Evolutionary conservation across 176 grass and related monocot species (phyloP), one percentile per base, ranked within the genome.

Genomic region (Tillandsia fasciculata): DNA sequence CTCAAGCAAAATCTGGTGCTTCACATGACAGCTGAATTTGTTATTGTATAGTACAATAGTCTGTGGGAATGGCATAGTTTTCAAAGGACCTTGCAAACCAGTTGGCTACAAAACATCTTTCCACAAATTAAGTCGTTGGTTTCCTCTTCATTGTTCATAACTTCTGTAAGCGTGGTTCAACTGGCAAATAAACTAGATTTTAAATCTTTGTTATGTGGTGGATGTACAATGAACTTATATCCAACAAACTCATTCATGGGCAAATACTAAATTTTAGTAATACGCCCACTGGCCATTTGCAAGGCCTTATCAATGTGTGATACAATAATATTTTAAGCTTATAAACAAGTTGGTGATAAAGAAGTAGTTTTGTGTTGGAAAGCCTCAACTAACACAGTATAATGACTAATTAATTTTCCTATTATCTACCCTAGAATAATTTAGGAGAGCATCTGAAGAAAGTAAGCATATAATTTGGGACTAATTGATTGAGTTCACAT

Each of bases 201-300:
- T 61, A 20, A 61, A 23, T 7, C 15, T 15, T 20, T 8, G 20
- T 61, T 61, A 20, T 20, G 8, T n/a, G 0, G 15, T 61, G 56
- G 56, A 61, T n/a, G 56, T 18, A 61, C 56, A 61, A 61, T 61
- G 7, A 10, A 61, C 15, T 61, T 61, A 61, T 61, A n/a, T 61
- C n/a, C 56, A 23, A 61, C 56, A 10, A 7, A 61, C 22, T 7
- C 56, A 18, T 61, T 18, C 17, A 2, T 9, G 7, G 56, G 56
- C 56, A n/a, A 57, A 61, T 61, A 20, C 7, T 61, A 22, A 18
- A n/a, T 22, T 10, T 10, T n/a, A 61, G 22, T 9, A 23, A 23
- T n/a, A 22, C 2, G 22, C 10, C 56, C 22, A 20, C 56, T 61
- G 56, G 22, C 56, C 22, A 10, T 18, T 61, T 15, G 7, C 56